Evolutionary conservation across 2,329 filamentous ascomycete species (phyloP), one percentile per base, ranked within the genome.

Genomic region (Scedosporium boydii): DNA sequence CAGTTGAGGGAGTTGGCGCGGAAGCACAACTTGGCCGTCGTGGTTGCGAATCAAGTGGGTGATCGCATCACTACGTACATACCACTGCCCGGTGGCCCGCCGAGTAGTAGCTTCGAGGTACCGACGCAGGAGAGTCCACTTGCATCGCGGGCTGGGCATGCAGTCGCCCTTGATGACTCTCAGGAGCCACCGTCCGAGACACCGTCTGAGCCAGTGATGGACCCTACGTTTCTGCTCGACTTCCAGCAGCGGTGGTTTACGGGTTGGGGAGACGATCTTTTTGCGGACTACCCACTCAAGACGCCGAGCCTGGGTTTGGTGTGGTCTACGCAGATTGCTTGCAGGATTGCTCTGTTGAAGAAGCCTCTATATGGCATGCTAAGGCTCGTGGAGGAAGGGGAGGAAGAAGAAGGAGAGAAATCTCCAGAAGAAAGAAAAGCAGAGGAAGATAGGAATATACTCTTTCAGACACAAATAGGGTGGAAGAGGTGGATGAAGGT

Each of bases 221-320:
- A 76, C 0, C 74, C 81, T 12, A 84, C 87, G 0, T 79, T 97
- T 44, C 82, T 85, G 38, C 83, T 97, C 7, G 88, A 96, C 68
- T 90, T 97, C 74, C 93, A 98, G 74, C 91, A 97, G 73, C 84
- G 90, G 53, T 97, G 93, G 85, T 96, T 97, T 75, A 96, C 93
- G 3, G 93, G 95, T 66, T 97, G 95, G 93, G 92, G 93, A 23
- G 90, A 96, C 72, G 80, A 86, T 62, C 77, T 81, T 16, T 69
- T 74, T 27, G 73, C 76, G 21, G 70, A 75, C 12, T 72, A 77
- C 58, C 74, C 76, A 27, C 75, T 88, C 62, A 98, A 97, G 75
- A 96, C 90, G 0, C 93, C 93, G 0, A 90, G 90, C 6, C 76
- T 98, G 26, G 93, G 93, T 0, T 80, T 96, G 6, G 88, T 96